These are phyloP conservation scores for Tardiomyces digboiensis DNA, from an alignment of 1,139 yeast genomes.

Conservation along the genomic window DNA sequence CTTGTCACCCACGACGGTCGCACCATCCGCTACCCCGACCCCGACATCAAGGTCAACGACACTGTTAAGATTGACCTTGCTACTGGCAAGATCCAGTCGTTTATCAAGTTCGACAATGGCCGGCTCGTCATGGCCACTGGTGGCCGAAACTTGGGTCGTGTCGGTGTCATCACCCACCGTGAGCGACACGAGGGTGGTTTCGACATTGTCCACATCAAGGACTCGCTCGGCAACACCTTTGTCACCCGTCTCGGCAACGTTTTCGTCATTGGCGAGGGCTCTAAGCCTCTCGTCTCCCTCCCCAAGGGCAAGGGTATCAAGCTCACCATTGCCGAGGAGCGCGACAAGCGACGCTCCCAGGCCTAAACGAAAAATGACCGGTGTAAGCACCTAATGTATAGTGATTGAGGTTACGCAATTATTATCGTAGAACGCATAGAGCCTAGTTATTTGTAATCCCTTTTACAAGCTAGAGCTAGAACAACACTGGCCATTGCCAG, in stretches of 20 bases:
- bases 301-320: slow-evolving; percentile 99
- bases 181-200: slow-evolving; percentile 99
- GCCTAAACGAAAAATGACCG: slow-evolving; percentile 19
- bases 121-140: slow-evolving; percentile 96
- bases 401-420: slow-evolving; percentile 4
- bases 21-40: slow-evolving; percentile 99
- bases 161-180: slow-evolving; percentile 97
- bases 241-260: slow-evolving; percentile 98
- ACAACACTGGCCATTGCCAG: not conserved
- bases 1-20: slow-evolving; percentile 99
- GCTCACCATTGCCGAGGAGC: slow-evolving; percentile 96
- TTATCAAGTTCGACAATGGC: slow-evolving; percentile 93
- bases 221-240: slow-evolving; percentile 93
- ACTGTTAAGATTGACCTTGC: slow-evolving; percentile 95
- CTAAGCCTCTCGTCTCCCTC: slow-evolving; percentile 93
- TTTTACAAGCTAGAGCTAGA: too few species aligned
- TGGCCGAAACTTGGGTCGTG: slow-evolving; percentile 99
- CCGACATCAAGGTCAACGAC: slow-evolving; percentile 92
- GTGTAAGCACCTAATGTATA: slow-evolving; percentile 9
- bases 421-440: not conserved
- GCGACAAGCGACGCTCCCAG: slow-evolving; percentile 70
- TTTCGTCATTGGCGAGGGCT: slow-evolving; percentile 96
- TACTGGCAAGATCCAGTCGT: slow-evolving; percentile 88
- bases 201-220: slow-evolving; percentile 98
- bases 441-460: too few species aligned